Evolutionary conservation across 2,329 filamentous ascomycete species (phyloP).

Genomic region (Penicillium sp.): DNA sequence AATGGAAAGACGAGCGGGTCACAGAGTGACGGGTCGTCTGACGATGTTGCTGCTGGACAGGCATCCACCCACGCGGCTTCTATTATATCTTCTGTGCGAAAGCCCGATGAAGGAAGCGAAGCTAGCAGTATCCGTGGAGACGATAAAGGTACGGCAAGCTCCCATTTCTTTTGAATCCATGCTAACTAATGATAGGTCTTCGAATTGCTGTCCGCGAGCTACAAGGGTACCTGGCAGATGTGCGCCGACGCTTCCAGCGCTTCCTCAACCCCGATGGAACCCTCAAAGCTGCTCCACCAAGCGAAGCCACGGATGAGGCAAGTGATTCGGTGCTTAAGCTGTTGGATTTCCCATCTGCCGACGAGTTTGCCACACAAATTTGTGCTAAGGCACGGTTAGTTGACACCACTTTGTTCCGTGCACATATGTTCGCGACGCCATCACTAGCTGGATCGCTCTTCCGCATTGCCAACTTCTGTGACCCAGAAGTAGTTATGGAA

Average conservation of each 20-base stretch:
- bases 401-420: slow-evolving; percentile 90
- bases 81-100: slow-evolving; percentile 39
- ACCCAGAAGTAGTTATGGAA: slow-evolving; percentile 91
- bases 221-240: slow-evolving; percentile 83
- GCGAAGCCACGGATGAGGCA: slow-evolving; percentile 39
- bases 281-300: slow-evolving; percentile 36
- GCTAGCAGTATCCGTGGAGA: slow-evolving; percentile 38
- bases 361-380: slow-evolving; percentile 62
- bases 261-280: slow-evolving; percentile 59
- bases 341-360: slow-evolving; percentile 51
- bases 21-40: slow-evolving; percentile 29
- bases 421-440: slow-evolving; percentile 90
- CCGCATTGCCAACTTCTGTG: slow-evolving; percentile 94
- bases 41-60: slow-evolving; percentile 26
- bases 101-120: slow-evolving; percentile 40
- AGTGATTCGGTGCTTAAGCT: slow-evolving; percentile 47
- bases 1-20: slow-evolving; percentile 32
- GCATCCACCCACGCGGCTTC: slow-evolving; percentile 36
- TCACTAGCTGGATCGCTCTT: slow-evolving; percentile 84
- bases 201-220: slow-evolving; percentile 77
- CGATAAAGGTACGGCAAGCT: slow-evolving; percentile 24
- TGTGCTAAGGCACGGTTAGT: slow-evolving; percentile 76
- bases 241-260: slow-evolving; percentile 64
- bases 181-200: slow-evolving; percentile 55
- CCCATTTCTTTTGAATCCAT: background rate